Conservation (phyloP, 2,329 filamentous ascomycete species). For the Pseudocercospora cruenta region DNA sequence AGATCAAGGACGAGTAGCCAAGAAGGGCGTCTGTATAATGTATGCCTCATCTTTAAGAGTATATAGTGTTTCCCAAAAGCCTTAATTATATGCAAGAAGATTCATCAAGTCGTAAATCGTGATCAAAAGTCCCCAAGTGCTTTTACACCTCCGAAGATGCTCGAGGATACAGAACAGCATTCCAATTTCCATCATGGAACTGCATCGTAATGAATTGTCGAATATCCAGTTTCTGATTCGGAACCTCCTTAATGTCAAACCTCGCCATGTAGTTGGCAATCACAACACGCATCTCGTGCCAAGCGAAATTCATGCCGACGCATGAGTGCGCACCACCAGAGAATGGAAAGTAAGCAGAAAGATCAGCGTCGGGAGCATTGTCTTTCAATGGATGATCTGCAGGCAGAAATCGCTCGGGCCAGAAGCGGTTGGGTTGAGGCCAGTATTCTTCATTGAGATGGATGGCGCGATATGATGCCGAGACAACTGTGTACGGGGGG, state of each 20-base stretch:
- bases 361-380: conserved; percentile 9
- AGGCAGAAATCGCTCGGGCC: conserved; percentile 16
- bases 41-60: too few species aligned
- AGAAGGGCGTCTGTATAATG: too few species aligned
- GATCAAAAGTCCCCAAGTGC: not conserved
- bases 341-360: conserved; percentile 18
- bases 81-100: not conserved
- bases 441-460: conserved; percentile 15
- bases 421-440: conserved; percentile 17
- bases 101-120: not conserved
- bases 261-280: conserved; percentile 9
- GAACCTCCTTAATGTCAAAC: conserved; percentile 13
- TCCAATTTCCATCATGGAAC: conserved; percentile 16
- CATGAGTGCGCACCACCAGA: conserved; percentile 14
- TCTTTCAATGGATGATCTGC: conserved; percentile 11
- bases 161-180: conserved; percentile 5
- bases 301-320: conserved; percentile 16
- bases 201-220: conserved; percentile 21
- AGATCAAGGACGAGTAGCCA: too few species aligned
- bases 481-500: conserved; percentile 17
- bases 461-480: conserved; percentile 18
- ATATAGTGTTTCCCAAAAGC: not conserved
- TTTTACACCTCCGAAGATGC: not conserved
- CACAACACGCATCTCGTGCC: conserved; percentile 15
- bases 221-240: conserved; percentile 14